Evolutionary conservation across 2,329 filamentous ascomycete species (phyloP), one percentile per base, ranked within the genome.

Genomic region (Alternaria angustiovoidea): DNA sequence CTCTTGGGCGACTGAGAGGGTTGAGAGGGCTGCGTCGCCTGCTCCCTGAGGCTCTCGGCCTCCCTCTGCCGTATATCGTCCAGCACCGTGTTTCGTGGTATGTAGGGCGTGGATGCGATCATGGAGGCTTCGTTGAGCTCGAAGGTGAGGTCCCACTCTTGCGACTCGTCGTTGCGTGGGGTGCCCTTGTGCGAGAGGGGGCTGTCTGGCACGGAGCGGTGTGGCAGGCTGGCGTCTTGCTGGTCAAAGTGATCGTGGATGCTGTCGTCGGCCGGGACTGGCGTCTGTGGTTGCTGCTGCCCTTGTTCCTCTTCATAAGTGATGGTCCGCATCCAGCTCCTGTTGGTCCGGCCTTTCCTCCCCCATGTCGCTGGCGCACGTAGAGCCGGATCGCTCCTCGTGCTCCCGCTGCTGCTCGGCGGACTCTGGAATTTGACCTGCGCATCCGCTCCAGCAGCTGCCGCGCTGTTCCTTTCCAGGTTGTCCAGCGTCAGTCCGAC

Each of bases 311-410:
- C 68, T 3, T 73, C 72, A 16, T 68, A 57, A 9, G 70, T 75
- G 52, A 81, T 79, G 42, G 75, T 70, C n/a, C 78, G 69, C 68
- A 82, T 72, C 81, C 81, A 84, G 61, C 81, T 75, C 24, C 74
- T 73, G 46, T 69, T 75, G 9, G 74, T 67, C 56, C 79, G 78
- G 26, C 74, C 79, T 68, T 81, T 83, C 55, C 81, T 71, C n/a
- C 82, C 83, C 83, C 83, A 85, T 63, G 79, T 72, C 41, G 76
- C 69, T 38, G 83, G 83, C 58, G 80, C 71, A 36, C 80, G 80
- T 38, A 83, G 64, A 4, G 81, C 79, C 24, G 81, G 81, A 56
- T 82, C 81, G 28, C 78, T 80, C 28, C 64, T 64, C 38, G 63
- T 57, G 39, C 72, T 75, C 30, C 73, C 78, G 51, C 68, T 77